Evolutionary conservation across 1,284 basidiomycete species (phyloP), one percentile per base, ranked within the genome.

Genomic region (Calocybe gambosa): DNA sequence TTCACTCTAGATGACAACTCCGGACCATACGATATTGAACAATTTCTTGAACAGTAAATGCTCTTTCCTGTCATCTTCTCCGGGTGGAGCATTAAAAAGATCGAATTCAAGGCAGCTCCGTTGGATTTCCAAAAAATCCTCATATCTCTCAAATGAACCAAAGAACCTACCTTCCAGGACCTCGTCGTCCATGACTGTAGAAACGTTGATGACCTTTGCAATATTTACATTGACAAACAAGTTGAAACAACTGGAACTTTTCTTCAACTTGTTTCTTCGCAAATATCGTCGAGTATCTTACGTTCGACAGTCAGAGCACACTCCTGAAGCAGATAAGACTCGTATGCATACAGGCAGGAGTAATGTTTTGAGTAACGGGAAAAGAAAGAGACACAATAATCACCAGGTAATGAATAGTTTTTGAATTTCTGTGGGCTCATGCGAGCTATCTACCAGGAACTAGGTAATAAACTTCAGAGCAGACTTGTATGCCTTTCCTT

Each of bases 61-160:
- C 53, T 78, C 79, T 15, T 64, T 58, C 44, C 69, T 69, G 31
- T 72, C 66, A 44, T 82, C 74, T 45, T 79, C 77, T 15, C 63
- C 58, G 9, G 62, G 68, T 2, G 76, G 73, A 38, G 76, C 65
- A 3, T 59, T 53, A 46, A 60, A 64, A 21, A 82, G 52, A 54
- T 85, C 74, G 10, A 75, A 47, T 2, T 66, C 59, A 2, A 90
- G 69, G 9, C 89, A 67, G 1, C 59, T 55, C 16, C 66, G 60
- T 49, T 90, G 81, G 10, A 74, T 55, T 13, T 67, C 63, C 6
- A 72, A 46, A 51, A 90, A 82, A 50, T 87, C 79, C 31, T 71
- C 73, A 43, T 74, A 63, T 53, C 73, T 75, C 50, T 85, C 83
- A 57, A 87, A 89, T 15, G 74, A 70, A 7, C 73, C 69, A 47